Percentiles rank a stretch among this genome's conserved stretches.
Conservation (phyloP, 306 rosid genomes). For the Dalbergia oliveri region DNA sequence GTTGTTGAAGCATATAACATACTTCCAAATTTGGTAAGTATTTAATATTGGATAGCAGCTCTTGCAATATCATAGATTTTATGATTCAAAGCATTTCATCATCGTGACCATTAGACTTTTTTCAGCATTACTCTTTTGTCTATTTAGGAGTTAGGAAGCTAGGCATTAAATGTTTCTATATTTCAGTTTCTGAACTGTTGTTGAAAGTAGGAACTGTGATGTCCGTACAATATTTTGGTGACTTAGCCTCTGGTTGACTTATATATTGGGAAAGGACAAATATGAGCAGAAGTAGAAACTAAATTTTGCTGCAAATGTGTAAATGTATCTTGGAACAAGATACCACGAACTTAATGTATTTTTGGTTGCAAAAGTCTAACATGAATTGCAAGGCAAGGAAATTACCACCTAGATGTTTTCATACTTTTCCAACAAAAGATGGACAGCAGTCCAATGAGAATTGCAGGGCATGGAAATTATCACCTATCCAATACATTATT, state of each 20-base stretch:
- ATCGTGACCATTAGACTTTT: constrained; percentile 14
- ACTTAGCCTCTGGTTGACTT: neutral
- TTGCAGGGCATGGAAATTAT: neutral
- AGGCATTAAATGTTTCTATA: neutral
- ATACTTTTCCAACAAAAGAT: neutral
- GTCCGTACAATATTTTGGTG: no score
- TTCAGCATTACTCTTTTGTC: neutral
- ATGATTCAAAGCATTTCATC: constrained; percentile 7
- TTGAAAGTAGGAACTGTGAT: constrained; percentile 6
- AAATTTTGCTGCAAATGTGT: neutral
- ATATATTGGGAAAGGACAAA: neutral
- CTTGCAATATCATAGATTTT: constrained; percentile 13
- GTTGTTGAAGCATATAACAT: constrained; percentile 87
- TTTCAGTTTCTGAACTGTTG: constrained; percentile 26
- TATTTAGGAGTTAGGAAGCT: constrained; percentile 16
- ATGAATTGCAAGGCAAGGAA: neutral
- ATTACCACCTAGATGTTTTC: neutral
- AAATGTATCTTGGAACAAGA: neutral
- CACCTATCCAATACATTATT: neutral
- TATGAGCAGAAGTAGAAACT: neutral
- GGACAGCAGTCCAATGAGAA: neutral
- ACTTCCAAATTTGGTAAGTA: constrained; percentile 78
- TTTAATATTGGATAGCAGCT: constrained; percentile 36
- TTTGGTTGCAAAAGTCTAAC: neutral
- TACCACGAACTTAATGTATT: neutral